Evolutionary conservation across 306 rosid species (phyloP).

Genomic region (Glycine latifolia): DNA sequence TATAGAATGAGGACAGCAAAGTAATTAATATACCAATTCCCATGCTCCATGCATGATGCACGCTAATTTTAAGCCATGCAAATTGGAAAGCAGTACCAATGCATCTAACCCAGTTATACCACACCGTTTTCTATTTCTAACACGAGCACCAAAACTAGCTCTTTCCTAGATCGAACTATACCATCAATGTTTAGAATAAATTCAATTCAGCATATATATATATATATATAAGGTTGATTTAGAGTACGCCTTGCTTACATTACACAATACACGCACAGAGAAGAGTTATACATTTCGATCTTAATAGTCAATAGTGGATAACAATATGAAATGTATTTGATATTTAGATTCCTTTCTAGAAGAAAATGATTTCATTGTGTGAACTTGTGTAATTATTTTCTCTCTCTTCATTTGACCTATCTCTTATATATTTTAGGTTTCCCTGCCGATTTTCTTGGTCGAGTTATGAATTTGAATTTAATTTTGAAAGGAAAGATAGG

Average conservation of each 20-base stretch:
- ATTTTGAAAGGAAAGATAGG: not conserved
- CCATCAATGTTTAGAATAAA: too few species aligned
- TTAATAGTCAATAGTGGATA: not conserved
- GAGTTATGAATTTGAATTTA: not conserved
- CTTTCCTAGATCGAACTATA: too few species aligned
- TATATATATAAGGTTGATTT: too few species aligned
- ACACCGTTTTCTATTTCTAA: too few species aligned
- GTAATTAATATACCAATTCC: not conserved
- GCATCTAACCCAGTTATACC: too few species aligned
- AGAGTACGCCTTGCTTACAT: too few species aligned
- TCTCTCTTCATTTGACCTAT: not conserved
- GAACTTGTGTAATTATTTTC: not conserved
- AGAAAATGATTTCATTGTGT: not conserved
- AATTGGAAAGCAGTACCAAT: too few species aligned
- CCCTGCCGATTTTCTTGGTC: not conserved
- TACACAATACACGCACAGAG: too few species aligned
- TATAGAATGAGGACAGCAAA: not conserved
- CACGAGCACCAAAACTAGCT: too few species aligned
- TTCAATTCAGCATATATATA: too few species aligned
- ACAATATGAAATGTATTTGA: conserved; percentile 11
- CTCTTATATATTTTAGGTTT: not conserved
- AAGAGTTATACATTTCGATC: not conserved
- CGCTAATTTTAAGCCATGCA: not conserved
- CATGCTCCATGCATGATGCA: not conserved
- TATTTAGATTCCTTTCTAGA: conserved; percentile 36